Evolutionary conservation across 208 protist species (phyloP), one percentile per base, ranked within the genome.

Genomic region (Trypanosomatidae sp.): DNA sequence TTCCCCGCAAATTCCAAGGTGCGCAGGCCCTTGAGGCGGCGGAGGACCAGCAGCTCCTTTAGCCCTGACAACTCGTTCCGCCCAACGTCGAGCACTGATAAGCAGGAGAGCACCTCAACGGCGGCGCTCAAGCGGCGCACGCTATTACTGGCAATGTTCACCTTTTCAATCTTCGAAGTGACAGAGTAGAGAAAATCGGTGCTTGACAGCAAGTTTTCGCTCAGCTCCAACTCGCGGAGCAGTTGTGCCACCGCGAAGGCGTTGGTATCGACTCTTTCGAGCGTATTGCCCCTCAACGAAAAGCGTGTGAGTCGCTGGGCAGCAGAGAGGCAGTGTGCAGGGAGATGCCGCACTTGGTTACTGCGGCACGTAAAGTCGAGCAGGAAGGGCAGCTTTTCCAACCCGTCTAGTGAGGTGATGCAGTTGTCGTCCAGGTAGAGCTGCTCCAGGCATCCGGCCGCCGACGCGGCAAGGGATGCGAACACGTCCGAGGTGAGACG

Each of bases 401-500:
- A 76, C 3, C 90, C 90, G 28, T 64, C 50, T 9, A 96, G 75
- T 33, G 62, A 84, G 0, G 82, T 83, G 64, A 96, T 71, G 22
- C 60, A 41, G 73, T 96, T 96, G 62, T 76, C 53, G 58, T 88
- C 81, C 19, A 96, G 73, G 75, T 86, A 73, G 1, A 96, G 77
- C 13, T 73, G 66, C 76, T 96, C 89, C 58, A 96, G 69, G 9
- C 81, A 89, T 8, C 33, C 70, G 19, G 79, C 79, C 0, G 76
- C 76, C 22, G 67, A 81, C 8, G 53, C 50, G 7, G 79, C 67
- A 0, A 96, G 72, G 65, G 83, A 70, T 5, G 56, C 64, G 74
- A 96, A 90, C 0, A 90, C 83, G n/a, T 62, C 52, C 15, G 93
- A 81, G 10, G 50, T 75, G 2, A 96, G 74, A 50, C 69, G 67